These are phyloP conservation scores for Phytophthora foliorum DNA, from an alignment of 352 stramenopile genomes.

Conservation along the genomic window DNA sequence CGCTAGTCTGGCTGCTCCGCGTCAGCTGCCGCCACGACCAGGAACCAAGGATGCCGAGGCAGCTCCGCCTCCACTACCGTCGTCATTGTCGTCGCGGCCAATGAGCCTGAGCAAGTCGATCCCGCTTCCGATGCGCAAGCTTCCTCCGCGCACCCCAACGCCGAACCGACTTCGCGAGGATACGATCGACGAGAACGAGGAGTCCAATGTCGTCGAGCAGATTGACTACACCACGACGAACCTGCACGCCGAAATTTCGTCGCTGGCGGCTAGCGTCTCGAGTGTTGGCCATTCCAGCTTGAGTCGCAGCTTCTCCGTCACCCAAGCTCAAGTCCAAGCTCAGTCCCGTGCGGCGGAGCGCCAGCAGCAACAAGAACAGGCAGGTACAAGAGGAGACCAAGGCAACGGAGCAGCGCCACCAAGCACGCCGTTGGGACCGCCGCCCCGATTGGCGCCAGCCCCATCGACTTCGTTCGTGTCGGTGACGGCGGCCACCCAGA, in stretches of 20 bases:
- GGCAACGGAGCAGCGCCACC: conserved; percentile 8
- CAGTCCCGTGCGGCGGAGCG: conserved; percentile 31
- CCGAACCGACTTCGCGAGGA: conserved; percentile 34
- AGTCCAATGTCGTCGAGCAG: conserved; percentile 55
- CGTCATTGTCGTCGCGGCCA: conserved; percentile 66
- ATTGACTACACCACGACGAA: conserved; percentile 83
- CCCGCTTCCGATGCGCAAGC: conserved; percentile 58
- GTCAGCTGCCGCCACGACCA: conserved; percentile 31
- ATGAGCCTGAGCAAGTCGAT: conserved; percentile 90
- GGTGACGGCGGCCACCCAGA: conserved; percentile 42
- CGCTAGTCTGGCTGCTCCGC: conserved; percentile 30
- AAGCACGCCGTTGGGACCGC: conserved; percentile 36
- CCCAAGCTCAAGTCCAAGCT: conserved; percentile 48
- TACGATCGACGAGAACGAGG: conserved; percentile 56
- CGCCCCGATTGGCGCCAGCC: conserved; percentile 23
- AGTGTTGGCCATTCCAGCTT: conserved; percentile 81
- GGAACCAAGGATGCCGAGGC: conserved; percentile 27
- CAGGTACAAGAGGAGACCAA: conserved; percentile 9
- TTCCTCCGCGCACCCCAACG: conserved; percentile 32
- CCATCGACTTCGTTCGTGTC: conserved; percentile 53
- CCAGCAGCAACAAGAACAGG: conserved; percentile 24
- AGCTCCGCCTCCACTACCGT: conserved; percentile 54
- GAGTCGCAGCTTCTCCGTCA: conserved; percentile 75
- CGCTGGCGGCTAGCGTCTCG: conserved; percentile 80
- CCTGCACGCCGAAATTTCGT: conserved; percentile 87